phyloP scores from a whole-genome alignment of 2,329 filamentous ascomycete species.

The Calonectria montana region DNA sequence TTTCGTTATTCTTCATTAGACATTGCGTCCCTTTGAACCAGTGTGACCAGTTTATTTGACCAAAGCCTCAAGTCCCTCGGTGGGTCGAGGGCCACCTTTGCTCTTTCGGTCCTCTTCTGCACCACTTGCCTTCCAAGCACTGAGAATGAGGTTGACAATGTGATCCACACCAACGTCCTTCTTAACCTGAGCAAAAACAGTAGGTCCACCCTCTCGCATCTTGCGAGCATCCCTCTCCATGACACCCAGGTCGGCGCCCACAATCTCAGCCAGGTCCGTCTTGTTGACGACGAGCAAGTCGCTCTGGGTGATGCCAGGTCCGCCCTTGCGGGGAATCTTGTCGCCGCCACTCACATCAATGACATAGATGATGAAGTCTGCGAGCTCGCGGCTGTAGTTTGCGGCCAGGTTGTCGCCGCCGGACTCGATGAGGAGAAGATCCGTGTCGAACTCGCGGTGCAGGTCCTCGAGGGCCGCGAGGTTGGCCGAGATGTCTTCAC shows the following conservation, averaged over 20 bases:
- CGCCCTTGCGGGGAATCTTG: slow-evolving; percentile 96
- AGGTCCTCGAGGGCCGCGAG: slow-evolving; percentile 91
- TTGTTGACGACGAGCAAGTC: slow-evolving; percentile 97
- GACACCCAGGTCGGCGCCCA: slow-evolving; percentile 89
- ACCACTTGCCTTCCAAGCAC: slow-evolving; percentile 92
- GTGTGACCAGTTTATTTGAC: slow-evolving; percentile 11
- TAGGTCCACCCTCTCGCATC: slow-evolving; percentile 95
- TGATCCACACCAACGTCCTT: slow-evolving; percentile 85
- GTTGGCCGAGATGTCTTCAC: slow-evolving; percentile 96
- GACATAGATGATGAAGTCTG: slow-evolving; percentile 98
- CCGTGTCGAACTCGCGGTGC: slow-evolving; percentile 80
- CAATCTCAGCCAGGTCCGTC: slow-evolving; percentile 90
- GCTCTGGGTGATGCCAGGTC: slow-evolving; percentile 95
- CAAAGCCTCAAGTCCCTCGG: slow-evolving; percentile 64
- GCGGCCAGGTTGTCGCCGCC: slow-evolving; percentile 97
- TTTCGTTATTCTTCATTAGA: slow-evolving; percentile 19
- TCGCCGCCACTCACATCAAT: slow-evolving; percentile 97
- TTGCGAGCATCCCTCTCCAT: slow-evolving; percentile 96
- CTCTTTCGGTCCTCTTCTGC: slow-evolving; percentile 71
- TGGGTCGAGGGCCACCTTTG: slow-evolving; percentile 68
- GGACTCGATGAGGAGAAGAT: slow-evolving; percentile 92
- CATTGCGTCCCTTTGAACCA: background rate
- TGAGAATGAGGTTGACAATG: slow-evolving; percentile 88
- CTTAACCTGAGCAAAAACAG: slow-evolving; percentile 98
- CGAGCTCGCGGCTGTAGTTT: slow-evolving; percentile 94